phyloP scores from a whole-genome alignment of 768 basidiomycete genomes.

The Strobilomyces dryophilus region DNA sequence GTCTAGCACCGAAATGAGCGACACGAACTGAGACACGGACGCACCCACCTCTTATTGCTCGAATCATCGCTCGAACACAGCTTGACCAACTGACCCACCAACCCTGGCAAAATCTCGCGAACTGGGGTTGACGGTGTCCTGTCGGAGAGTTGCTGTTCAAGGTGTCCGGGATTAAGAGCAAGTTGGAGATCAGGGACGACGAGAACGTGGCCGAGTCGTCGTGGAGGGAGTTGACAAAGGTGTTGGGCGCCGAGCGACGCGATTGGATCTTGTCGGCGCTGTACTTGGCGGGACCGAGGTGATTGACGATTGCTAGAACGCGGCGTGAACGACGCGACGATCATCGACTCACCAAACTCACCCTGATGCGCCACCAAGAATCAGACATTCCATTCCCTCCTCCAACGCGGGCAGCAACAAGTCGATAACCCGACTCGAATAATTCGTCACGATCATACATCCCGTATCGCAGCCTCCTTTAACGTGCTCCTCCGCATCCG shows the following conservation, averaged over 20 bases:
- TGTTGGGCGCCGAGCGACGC: conserved; percentile 82
- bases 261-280: conserved; percentile 89
- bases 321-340: not conserved
- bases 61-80: conserved; percentile 73
- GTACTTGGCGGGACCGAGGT: conserved; percentile 89
- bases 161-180: conserved; percentile 92
- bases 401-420: conserved; percentile 92
- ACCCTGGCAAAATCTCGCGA: conserved; percentile 85
- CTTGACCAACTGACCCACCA: conserved; percentile 72
- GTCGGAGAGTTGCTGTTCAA: conserved; percentile 96
- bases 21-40: not conserved
- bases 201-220: conserved; percentile 75
- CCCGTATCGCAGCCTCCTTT: conserved; percentile 96
- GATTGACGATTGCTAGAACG: conserved; percentile 81
- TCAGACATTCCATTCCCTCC: conserved; percentile 96
- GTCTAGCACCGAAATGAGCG: conserved; percentile 39
- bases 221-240: conserved; percentile 78
- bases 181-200: conserved; percentile 72
- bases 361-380: conserved; percentile 90
- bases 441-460: conserved; percentile 95
- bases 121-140: conserved; percentile 82
- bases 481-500: conserved; percentile 92
- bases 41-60: conserved; percentile 84
- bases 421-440: conserved; percentile 88
- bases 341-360: conserved; percentile 36